phyloP scores from a whole-genome alignment of 176 grass and related monocot species.

The Guadua angustifolia region DNA sequence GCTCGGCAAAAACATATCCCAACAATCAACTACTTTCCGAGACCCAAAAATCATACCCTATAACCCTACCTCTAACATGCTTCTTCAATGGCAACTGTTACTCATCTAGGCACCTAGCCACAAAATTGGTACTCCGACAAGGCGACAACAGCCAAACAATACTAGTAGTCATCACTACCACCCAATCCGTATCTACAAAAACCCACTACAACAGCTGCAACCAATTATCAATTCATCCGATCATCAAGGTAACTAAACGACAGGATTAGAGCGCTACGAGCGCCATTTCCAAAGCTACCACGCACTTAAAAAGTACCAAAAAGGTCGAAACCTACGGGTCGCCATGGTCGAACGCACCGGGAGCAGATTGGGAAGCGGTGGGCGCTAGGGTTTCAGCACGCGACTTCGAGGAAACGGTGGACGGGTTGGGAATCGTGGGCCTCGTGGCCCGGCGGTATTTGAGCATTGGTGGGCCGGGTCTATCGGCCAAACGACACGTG shows the following conservation, averaged over 20 bases:
- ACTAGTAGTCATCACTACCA: background rate
- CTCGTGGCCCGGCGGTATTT: conserved; percentile 13
- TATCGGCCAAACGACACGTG: background rate
- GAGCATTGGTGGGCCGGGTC: background rate
- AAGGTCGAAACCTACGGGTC: conserved; percentile 41
- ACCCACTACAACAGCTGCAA: background rate
- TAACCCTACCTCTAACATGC: background rate
- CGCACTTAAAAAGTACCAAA: background rate
- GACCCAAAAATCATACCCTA: background rate
- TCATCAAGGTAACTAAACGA: background rate
- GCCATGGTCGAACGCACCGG: conserved; percentile 50
- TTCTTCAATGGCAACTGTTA: background rate
- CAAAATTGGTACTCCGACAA: background rate
- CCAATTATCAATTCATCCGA: background rate
- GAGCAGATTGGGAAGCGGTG: background rate
- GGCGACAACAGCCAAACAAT: background rate
- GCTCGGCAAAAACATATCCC: background rate
- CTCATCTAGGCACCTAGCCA: background rate
- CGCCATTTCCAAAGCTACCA: background rate
- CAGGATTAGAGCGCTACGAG: background rate
- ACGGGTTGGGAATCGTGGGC: background rate
- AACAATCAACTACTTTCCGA: background rate
- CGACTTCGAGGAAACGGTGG: background rate
- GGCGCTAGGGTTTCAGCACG: conserved; percentile 38
- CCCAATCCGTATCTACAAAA: too few species aligned